These are phyloP conservation scores for Salix exigua DNA, from an alignment of 345 rosid species.

Conservation along the genomic window DNA sequence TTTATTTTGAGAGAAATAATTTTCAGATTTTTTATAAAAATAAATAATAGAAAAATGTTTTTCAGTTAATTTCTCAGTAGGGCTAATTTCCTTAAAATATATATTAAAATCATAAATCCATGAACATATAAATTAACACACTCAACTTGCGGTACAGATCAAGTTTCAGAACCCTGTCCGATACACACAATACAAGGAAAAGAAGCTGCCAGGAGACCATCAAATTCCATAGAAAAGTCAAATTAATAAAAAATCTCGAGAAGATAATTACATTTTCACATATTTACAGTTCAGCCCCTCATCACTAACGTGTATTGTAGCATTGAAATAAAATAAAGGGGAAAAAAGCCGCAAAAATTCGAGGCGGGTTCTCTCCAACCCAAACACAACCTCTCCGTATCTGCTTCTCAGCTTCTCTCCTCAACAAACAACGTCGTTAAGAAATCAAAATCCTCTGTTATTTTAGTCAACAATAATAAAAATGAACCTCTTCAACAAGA, in stretches of 20 bases:
- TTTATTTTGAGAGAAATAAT: no score
- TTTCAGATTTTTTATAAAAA: no score
- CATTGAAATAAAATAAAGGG: neutral
- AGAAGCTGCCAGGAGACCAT: neutral
- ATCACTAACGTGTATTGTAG: neutral
- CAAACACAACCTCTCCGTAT: neutral
- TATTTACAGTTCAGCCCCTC: neutral
- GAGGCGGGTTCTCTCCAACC: conserved; percentile 13
- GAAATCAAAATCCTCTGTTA: neutral
- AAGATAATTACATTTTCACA: neutral
- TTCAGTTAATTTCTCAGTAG: no score
- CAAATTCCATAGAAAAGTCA: neutral
- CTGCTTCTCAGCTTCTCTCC: neutral
- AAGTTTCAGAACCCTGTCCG: no score
- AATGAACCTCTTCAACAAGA: conserved; percentile 67
- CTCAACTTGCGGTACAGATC: no score
- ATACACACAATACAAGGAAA: no score
- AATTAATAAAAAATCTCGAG: neutral
- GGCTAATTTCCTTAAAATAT: no score
- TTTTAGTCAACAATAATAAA: neutral
- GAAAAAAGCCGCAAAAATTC: conserved; percentile 11
- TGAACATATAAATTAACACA: no score
- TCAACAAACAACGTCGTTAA: neutral
- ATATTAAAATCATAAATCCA: no score
- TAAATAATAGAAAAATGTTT: no score